These are phyloP conservation scores for Neopestalotiopsis clavispora DNA, from an alignment of 2,329 filamentous ascomycete genomes.

Conservation along the genomic window DNA sequence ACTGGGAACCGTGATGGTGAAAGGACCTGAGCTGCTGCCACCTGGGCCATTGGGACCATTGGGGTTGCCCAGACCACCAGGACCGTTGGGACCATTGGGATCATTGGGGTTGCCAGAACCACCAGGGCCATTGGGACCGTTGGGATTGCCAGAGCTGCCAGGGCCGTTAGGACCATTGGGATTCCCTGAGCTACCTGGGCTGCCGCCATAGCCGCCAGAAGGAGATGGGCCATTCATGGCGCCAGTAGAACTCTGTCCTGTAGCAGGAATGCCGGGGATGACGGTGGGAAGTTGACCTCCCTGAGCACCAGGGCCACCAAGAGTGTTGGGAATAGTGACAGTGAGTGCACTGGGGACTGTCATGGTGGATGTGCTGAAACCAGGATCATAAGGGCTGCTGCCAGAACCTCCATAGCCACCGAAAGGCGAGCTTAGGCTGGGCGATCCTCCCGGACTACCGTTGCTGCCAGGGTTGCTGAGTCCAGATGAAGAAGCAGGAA, in stretches of 20 bases:
- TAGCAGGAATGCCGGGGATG: conserved; percentile 3
- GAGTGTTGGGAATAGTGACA: conserved; percentile 3
- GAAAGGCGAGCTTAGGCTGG: neutral
- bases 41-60: conserved; percentile 10
- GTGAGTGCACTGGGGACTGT: conserved; percentile 5
- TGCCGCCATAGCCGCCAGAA: conserved; percentile 13
- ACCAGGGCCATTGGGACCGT: conserved; percentile 1
- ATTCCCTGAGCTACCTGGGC: conserved; percentile 2
- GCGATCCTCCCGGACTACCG: neutral
- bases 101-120: conserved; percentile 4
- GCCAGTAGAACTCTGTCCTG: neutral
- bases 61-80: neutral
- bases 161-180: conserved; percentile 15
- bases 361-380: conserved; percentile 5
- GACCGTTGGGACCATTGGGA: neutral
- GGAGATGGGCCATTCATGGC: neutral
- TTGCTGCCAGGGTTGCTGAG: conserved; percentile 4
- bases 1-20: neutral
- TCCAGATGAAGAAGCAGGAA: neutral
- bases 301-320: conserved; percentile 7
- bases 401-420: conserved; percentile 13
- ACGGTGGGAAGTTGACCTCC: conserved; percentile 1
- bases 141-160: conserved; percentile 4
- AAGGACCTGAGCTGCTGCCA: neutral
- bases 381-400: neutral